Percentiles rank a stretch among this genome's conserved stretches.
Evolutionary conservation across 83 land plant species (phyloP).

Genomic region (Diphasiastrum complanatum): DNA sequence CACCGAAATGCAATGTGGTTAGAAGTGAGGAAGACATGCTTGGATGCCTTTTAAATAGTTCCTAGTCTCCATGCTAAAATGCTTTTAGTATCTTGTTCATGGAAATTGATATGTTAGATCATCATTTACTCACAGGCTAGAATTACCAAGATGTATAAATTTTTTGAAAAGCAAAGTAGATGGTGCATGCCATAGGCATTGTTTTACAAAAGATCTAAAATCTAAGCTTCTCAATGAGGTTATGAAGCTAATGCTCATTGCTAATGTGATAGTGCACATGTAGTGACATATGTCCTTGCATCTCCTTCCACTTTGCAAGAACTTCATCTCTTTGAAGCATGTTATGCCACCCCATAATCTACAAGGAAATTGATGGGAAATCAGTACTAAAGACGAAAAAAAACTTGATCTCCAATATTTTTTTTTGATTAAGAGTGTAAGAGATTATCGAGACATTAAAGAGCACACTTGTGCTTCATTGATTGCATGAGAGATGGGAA

Average conservation of each 20-base stretch:
- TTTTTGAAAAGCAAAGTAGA: too few species aligned
- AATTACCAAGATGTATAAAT: too few species aligned
- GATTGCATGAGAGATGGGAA: slow-evolving; percentile 66
- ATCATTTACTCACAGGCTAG: too few species aligned
- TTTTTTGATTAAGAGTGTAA: background rate
- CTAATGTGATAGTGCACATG: slow-evolving; percentile 82
- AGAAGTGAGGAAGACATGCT: too few species aligned
- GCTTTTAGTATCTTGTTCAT: slow-evolving; percentile 75
- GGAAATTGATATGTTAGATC: too few species aligned
- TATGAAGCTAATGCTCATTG: slow-evolving; percentile 57
- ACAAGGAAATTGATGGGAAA: background rate
- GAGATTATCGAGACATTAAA: background rate
- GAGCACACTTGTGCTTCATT: slow-evolving; percentile 56
- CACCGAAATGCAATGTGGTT: too few species aligned
- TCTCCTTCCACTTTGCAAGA: slow-evolving; percentile 61
- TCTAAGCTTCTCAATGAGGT: slow-evolving; percentile 48
- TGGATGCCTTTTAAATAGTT: slow-evolving; percentile 46
- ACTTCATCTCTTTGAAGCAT: slow-evolving; percentile 20
- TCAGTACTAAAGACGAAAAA: background rate
- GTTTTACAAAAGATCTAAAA: slow-evolving; percentile 70
- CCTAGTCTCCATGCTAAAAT: slow-evolving; percentile 57
- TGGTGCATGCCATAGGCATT: slow-evolving; percentile 54
- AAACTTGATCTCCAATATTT: background rate
- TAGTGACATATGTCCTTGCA: slow-evolving; percentile 56
- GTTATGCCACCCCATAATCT: slow-evolving; percentile 21